Base-by-base conservation (phyloP, 1,139 yeast species). In the Williopsis jadinii region DNA sequence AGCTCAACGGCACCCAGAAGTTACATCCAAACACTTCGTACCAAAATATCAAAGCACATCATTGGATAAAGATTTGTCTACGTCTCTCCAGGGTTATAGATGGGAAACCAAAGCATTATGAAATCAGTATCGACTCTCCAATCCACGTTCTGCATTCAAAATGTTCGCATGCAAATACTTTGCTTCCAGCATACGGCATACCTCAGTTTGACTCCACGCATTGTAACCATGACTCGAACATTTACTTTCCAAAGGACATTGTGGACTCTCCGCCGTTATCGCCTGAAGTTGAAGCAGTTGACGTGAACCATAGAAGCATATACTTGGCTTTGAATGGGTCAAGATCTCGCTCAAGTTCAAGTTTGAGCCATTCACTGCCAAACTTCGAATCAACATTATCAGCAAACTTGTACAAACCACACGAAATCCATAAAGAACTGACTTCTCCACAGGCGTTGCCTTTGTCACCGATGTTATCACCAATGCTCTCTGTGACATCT, bases 41-140 rank as follows among this genome's bases (percentile, higher is more conserved):
- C 52, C 76, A 75, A 30, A 78, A 79, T 52, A 85, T 92, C 49
- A 86, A 86, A 61, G 73, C 90, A 8, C 92, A 85, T 54, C 98
- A 92, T 63, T 90, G 97, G 97, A 78, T 92, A 53, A 92, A 90
- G 61, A 75, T 92, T 11, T 82, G 94, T 47, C 63, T 92, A 40
- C 68, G 97, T 40, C 69, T 92, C 28, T 84, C 95, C 11, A 77
- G 75, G 50, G 59, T 69, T 10, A 79, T 81, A 41, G 67, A 68
- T 38, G 75, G 67, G 37, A 82, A 74, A 63, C 66, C 94, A 32
- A 90, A 88, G 59, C 96, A 87, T 59, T 92, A 84, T 57, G 97
- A 92, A 63, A 83, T 92, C 37, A 80, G 86, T 48, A 86, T 90
- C 48, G 97, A 92, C 60, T 84, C 95, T 9, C 97, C 97, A 8